These are phyloP conservation scores for Huntiella abstrusa DNA, from an alignment of 2,329 filamentous ascomycete genomes.

Conservation along the genomic window DNA sequence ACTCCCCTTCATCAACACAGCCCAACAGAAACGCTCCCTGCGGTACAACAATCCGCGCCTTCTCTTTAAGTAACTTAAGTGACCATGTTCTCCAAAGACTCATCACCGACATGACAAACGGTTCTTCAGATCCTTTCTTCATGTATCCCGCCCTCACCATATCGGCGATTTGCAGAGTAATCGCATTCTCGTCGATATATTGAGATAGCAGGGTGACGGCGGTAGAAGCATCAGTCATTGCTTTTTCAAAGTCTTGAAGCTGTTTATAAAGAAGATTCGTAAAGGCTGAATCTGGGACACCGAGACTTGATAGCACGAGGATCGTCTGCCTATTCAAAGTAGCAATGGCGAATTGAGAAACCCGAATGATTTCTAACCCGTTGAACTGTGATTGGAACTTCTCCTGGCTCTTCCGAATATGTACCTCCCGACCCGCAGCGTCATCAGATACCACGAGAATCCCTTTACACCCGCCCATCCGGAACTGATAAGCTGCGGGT, in stretches of 20 bases:
- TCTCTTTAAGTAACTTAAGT: slow-evolving; percentile 79
- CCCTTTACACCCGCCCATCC: slow-evolving; percentile 82
- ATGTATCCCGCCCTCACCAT: slow-evolving; percentile 73
- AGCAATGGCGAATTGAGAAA: slow-evolving; percentile 56
- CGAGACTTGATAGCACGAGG: slow-evolving; percentile 59
- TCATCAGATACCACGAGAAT: slow-evolving; percentile 60
- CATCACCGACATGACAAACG: slow-evolving; percentile 64
- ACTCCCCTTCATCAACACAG: slow-evolving; percentile 68
- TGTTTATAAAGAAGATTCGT: slow-evolving; percentile 46
- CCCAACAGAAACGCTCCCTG: slow-evolving; percentile 77
- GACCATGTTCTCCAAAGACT: slow-evolving; percentile 78
- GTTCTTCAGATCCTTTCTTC: slow-evolving; percentile 39
- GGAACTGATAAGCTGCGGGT: slow-evolving; percentile 80
- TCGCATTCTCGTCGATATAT: slow-evolving; percentile 72
- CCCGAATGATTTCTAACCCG: slow-evolving; percentile 68
- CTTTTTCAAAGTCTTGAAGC: slow-evolving; percentile 46
- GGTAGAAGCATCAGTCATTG: slow-evolving; percentile 44
- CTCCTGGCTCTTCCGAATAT: slow-evolving; percentile 66
- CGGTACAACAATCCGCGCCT: slow-evolving; percentile 66
- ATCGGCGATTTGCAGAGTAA: slow-evolving; percentile 51
- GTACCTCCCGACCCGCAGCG: slow-evolving; percentile 46
- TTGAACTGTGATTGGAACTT: slow-evolving; percentile 62
- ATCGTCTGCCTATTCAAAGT: slow-evolving; percentile 85
- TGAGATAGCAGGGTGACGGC: slow-evolving; percentile 52
- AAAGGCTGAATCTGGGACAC: slow-evolving; percentile 51